These are phyloP conservation scores for Sporothrix mexicana DNA, from an alignment of 2,329 filamentous ascomycete species.

Conservation along the genomic window DNA sequence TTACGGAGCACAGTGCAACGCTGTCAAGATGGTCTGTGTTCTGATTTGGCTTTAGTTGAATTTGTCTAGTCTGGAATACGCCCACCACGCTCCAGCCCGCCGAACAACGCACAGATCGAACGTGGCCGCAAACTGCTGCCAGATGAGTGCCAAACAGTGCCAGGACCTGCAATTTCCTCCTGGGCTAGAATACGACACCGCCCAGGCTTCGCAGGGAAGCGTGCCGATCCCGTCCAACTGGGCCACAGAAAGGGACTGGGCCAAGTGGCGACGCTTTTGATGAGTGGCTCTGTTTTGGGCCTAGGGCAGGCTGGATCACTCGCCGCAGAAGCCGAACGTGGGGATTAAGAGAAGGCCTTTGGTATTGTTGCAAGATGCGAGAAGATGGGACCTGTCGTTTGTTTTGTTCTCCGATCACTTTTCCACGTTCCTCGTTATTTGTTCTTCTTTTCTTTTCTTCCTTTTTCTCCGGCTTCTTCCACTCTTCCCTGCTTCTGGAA, in stretches of 20 bases:
- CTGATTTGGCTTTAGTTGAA: background rate
- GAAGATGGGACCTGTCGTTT: background rate
- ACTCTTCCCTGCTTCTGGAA: background rate
- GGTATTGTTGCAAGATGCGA: background rate
- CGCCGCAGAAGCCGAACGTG: constrained; percentile 3
- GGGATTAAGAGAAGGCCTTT: background rate
- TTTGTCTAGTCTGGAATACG: background rate
- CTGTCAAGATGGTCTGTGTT: background rate
- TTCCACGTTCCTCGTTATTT: background rate
- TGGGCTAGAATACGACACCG: constrained; percentile 22
- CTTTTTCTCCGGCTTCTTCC: background rate
- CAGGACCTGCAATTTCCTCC: background rate
- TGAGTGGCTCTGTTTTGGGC: constrained; percentile 17
- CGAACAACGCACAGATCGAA: constrained; percentile 1
- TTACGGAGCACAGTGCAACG: background rate
- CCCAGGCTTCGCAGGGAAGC: constrained; percentile 7
- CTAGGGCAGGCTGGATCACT: constrained; percentile 15
- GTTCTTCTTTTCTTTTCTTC: background rate
- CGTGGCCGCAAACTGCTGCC: constrained; percentile 21
- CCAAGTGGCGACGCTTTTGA: constrained; percentile 21
- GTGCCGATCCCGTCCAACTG: constrained; percentile 23
- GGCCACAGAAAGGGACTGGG: background rate
- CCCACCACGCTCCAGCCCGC: constrained; percentile 1
- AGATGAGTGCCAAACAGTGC: constrained; percentile 9
- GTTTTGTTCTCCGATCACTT: background rate